Evolutionary conservation across 106 monocot species (phyloP).

Genomic region (Apostasia shenzhenica): DNA sequence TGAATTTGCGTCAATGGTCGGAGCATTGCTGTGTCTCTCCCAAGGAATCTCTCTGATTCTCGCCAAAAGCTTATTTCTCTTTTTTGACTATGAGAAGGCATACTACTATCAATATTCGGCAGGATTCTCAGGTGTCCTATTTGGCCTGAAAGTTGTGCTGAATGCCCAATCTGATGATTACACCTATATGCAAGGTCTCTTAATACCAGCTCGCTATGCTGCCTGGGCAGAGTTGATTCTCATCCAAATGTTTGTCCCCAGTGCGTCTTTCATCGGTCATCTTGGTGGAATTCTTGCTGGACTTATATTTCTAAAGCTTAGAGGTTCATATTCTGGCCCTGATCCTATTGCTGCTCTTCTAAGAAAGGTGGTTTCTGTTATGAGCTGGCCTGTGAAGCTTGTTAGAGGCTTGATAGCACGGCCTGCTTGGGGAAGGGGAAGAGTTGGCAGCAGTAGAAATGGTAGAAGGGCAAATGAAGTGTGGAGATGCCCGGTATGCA

Average conservation of each 20-base stretch:
- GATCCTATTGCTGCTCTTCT: conserved; percentile 50
- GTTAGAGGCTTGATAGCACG: conserved; percentile 18
- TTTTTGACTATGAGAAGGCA: conserved; percentile 56
- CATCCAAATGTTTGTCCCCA: conserved; percentile 77
- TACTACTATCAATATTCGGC: conserved; percentile 67
- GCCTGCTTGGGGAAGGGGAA: conserved; percentile 37
- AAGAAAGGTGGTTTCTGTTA: conserved; percentile 8
- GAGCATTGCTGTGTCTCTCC: conserved; percentile 63
- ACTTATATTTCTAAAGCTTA: conserved; percentile 55
- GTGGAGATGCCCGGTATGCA: conserved; percentile 75
- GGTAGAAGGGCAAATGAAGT: conserved; percentile 14
- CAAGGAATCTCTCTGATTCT: conserved; percentile 80
- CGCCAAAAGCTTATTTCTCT: conserved; percentile 48
- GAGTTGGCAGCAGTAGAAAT: conserved; percentile 15
- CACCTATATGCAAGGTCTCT: conserved; percentile 50
- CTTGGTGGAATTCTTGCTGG: conserved; percentile 92
- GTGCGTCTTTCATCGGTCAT: conserved; percentile 78
- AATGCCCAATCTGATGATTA: conserved; percentile 52
- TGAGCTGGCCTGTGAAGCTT: conserved; percentile 60
- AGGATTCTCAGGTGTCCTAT: conserved; percentile 94
- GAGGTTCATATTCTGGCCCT: conserved; percentile 27
- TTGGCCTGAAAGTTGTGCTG: conserved; percentile 79
- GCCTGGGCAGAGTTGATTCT: conserved; percentile 91
- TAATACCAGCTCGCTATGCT: conserved; percentile 64
- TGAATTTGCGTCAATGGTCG: conserved; percentile 78